phyloP scores from a whole-genome alignment of 1,284 basidiomycete genomes.

The Tilletia setariae region DNA sequence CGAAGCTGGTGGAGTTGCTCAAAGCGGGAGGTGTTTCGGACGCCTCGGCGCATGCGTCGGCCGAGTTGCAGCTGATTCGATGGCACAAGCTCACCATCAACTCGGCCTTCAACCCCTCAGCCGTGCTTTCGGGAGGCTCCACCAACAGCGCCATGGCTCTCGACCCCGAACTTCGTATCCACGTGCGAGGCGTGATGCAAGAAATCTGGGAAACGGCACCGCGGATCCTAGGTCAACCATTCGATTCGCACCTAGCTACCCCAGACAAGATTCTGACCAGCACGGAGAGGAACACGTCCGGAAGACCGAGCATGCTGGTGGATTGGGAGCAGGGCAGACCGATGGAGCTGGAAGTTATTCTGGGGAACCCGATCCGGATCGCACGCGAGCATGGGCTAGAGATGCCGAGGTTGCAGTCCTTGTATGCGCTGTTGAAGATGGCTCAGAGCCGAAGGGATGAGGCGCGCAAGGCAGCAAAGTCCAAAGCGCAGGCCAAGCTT shows the following conservation, averaged over 20 bases:
- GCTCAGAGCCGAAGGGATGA: constrained; percentile 46
- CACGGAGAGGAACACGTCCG: constrained; percentile 55
- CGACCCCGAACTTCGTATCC: constrained; percentile 52
- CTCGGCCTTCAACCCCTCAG: constrained; percentile 57
- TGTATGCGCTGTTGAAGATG: constrained; percentile 57
- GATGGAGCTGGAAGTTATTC: constrained; percentile 57
- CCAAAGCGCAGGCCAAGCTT: background rate
- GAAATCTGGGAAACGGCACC: constrained; percentile 56
- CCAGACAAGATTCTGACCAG: constrained; percentile 55
- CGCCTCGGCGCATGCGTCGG: constrained; percentile 55
- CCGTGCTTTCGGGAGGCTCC: constrained; percentile 56
- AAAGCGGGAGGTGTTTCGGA: constrained; percentile 55
- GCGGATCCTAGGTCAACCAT: constrained; percentile 50
- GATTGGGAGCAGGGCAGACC: constrained; percentile 55
- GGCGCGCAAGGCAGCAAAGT: background rate
- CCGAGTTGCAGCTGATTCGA: constrained; percentile 56
- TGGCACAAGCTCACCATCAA: constrained; percentile 59
- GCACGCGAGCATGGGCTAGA: constrained; percentile 53
- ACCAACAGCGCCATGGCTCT: constrained; percentile 55
- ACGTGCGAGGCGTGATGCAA: constrained; percentile 56
- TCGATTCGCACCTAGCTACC: constrained; percentile 54
- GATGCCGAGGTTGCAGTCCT: constrained; percentile 55
- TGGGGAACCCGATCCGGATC: constrained; percentile 51
- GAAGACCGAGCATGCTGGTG: constrained; percentile 56
- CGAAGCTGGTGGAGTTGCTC: constrained; percentile 47